Evolutionary conservation across 306 rosid genomes (phyloP).

Genomic region (Acmispon strigosus): DNA sequence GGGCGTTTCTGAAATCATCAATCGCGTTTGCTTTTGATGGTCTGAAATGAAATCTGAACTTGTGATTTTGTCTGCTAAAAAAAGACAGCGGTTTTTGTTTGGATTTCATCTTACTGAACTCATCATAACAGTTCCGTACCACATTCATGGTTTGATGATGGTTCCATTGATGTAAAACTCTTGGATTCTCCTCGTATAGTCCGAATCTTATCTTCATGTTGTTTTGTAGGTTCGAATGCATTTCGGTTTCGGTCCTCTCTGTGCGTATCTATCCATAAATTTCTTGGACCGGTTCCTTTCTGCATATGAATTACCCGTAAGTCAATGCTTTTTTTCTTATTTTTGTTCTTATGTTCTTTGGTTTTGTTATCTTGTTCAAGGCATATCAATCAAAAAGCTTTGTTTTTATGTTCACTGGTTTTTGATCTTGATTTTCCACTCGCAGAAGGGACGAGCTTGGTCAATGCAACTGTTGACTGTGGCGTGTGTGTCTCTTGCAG

Average conservation of each 20-base stretch:
- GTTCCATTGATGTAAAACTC: neutral
- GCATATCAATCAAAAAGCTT: neutral
- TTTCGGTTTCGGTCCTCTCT: constrained; percentile 84
- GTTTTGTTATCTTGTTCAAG: constrained; percentile 1
- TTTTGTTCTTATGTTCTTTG: neutral
- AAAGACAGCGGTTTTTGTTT: neutral
- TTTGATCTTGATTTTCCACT: constrained; percentile 25
- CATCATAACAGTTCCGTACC: neutral
- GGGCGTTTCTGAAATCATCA: neutral
- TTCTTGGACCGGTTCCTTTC: constrained; percentile 94
- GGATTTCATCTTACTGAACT: constrained; percentile 6
- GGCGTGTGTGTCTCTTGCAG: constrained; percentile 84
- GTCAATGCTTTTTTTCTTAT: neutral
- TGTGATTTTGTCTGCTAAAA: neutral
- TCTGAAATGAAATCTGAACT: constrained; percentile 2
- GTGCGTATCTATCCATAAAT: constrained; percentile 66
- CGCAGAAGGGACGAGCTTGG: constrained; percentile 77
- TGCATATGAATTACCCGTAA: constrained; percentile 81
- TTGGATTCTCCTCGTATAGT: constrained; percentile 8
- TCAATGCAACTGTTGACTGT: constrained; percentile 89
- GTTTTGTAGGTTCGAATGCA: constrained; percentile 59
- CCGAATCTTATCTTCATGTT: neutral
- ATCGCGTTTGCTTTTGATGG: constrained; percentile 5
- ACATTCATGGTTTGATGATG: constrained; percentile 11
- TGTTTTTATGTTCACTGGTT: neutral